Conservation (phyloP, 495 filamentous ascomycete species). For the Halenospora varia region DNA sequence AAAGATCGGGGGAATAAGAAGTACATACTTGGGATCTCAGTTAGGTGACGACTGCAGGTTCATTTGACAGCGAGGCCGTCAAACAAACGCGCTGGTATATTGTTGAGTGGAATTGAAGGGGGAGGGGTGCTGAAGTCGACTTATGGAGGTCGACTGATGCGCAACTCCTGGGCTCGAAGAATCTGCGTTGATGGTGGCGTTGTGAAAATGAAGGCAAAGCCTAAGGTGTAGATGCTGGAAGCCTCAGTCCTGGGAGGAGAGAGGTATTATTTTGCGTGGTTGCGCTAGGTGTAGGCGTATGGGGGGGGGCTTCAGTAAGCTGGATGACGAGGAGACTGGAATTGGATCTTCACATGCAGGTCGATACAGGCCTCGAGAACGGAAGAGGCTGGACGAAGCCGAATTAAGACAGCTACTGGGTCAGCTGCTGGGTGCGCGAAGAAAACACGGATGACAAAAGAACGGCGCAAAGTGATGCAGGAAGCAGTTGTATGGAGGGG, state of each 20-base stretch:
- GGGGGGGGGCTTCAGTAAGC: no score
- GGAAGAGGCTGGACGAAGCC: background rate
- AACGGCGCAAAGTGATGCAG: background rate
- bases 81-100: conserved; percentile 53
- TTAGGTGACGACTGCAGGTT: conserved; percentile 56
- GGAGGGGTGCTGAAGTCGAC: background rate
- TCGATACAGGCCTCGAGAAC: background rate
- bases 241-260: conserved; percentile 12
- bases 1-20: conserved; percentile 3
- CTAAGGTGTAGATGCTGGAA: conserved; percentile 5
- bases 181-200: conserved; percentile 2
- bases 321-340: conserved; percentile 19
- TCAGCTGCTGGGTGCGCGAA: background rate
- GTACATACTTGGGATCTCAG: conserved; percentile 24
- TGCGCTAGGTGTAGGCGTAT: conserved; percentile 11
- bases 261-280: conserved; percentile 2
- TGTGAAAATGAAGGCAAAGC: conserved; percentile 5
- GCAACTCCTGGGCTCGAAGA: background rate
- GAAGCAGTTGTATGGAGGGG: background rate
- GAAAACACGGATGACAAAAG: conserved; percentile 7
- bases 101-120: conserved; percentile 13
- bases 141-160: background rate
- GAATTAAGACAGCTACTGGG: background rate
- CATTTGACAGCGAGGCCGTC: conserved; percentile 65
- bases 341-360: conserved; percentile 11